Evolutionary conservation across 2,329 filamentous ascomycete species (phyloP), one percentile per base, ranked within the genome.

Genomic region (Aciculosporium take): DNA sequence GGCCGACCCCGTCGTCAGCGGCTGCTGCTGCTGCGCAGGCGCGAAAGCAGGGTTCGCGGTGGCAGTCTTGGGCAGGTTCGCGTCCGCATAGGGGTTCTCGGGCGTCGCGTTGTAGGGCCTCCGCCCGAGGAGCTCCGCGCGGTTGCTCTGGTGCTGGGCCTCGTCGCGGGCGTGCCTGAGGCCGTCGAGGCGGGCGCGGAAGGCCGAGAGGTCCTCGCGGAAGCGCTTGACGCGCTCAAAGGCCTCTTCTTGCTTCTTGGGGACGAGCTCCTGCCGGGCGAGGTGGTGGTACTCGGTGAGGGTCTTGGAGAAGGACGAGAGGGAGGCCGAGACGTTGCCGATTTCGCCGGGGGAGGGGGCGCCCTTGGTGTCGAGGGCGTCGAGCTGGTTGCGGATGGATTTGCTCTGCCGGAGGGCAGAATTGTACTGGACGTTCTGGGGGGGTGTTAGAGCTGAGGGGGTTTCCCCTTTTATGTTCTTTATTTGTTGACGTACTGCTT

Each of bases 181-280:
- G 28, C 73, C 69, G 49, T 88, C 84, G 51, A 95, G 81, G 51
- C 84, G 79, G 18, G 75, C 63, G 28, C 86, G 75, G 58, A 87
- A 94, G 41, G 88, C 84, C 39, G 79, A 65, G 3, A 96, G 73
- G 56, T 96, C 89, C 33, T 72, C 62, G 44, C 85, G 79, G 63
- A 98, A 98, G 53, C 79, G 85, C 60, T 84, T 83, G 44, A 94
- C 72, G 34, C 91, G 77, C 56, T 93, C 86, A 48, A 77, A 71
- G 1, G 89, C 91, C 56, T 96, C 94, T 45, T 91, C 81, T 52
- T 94, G 84, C 64, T 96, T 98, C 45, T 84, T 81, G 4, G 83
- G 74, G 43, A 94, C 88, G 25, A 94, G 76, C 61, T 98, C 91
- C 53, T 89, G 84, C 49, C 84, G 84, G 1, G 88, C 82, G 24